phyloP scores from a whole-genome alignment of 2,329 filamentous ascomycete species.

The Fusarium sarcochroum region DNA sequence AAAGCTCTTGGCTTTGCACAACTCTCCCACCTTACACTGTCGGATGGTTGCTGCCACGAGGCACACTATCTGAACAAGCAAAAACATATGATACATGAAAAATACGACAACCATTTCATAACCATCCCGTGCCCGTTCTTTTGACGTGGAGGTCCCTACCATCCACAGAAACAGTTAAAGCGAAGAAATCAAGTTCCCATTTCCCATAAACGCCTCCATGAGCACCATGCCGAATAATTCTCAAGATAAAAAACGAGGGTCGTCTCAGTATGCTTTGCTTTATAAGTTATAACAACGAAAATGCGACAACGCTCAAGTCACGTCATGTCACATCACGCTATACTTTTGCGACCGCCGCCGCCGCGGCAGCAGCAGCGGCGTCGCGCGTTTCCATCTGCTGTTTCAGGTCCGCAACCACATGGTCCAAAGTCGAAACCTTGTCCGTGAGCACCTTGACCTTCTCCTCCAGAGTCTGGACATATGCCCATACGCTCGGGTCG shows the following conservation, averaged over 20 bases:
- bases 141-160: slow-evolving; percentile 51
- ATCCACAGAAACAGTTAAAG: slow-evolving; percentile 45
- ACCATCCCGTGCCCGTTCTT: slow-evolving; percentile 51
- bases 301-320: slow-evolving; percentile 12
- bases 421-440: slow-evolving; percentile 53
- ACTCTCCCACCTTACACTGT: slow-evolving; percentile 13
- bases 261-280: slow-evolving; percentile 45
- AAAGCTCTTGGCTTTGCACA: slow-evolving; percentile 40
- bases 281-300: slow-evolving; percentile 39
- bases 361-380: slow-evolving; percentile 30
- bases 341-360: slow-evolving; percentile 41
- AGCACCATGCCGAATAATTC: slow-evolving; percentile 49
- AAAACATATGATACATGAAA: slow-evolving; percentile 49
- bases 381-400: slow-evolving; percentile 54
- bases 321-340: slow-evolving; percentile 26
- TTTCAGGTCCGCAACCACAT: slow-evolving; percentile 53
- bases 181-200: slow-evolving; percentile 40
- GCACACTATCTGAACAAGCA: slow-evolving; percentile 45
- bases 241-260: slow-evolving; percentile 40
- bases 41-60: slow-evolving; percentile 37
- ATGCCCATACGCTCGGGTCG: slow-evolving; percentile 77
- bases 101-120: slow-evolving; percentile 40
- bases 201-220: slow-evolving; percentile 49
- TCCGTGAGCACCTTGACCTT: slow-evolving; percentile 57
- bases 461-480: slow-evolving; percentile 79